phyloP scores from a whole-genome alignment of 2,329 filamentous ascomycete species.

The Colletotrichum tabaci region DNA sequence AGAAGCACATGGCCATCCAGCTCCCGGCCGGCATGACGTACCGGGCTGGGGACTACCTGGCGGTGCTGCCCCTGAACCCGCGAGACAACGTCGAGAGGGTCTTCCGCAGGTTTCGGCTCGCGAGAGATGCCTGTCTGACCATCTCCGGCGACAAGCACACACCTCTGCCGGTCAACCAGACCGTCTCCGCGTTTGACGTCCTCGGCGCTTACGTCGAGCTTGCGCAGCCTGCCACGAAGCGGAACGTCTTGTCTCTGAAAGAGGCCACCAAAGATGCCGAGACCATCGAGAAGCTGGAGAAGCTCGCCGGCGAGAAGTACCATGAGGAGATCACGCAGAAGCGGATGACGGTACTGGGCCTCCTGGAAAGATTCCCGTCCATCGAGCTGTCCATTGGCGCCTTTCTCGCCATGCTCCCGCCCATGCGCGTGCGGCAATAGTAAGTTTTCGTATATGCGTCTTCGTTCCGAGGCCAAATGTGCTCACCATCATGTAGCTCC shows the following conservation, averaged over 20 bases:
- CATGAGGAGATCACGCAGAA: slow-evolving; percentile 60
- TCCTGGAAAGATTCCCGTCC: slow-evolving; percentile 70
- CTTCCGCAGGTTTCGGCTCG: slow-evolving; percentile 75
- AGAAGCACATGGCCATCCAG: slow-evolving; percentile 77
- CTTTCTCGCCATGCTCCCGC: slow-evolving; percentile 75
- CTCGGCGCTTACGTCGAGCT: slow-evolving; percentile 82
- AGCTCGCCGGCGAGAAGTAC: slow-evolving; percentile 56
- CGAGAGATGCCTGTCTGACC: slow-evolving; percentile 78
- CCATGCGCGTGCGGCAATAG: slow-evolving; percentile 65
- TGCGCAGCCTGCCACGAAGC: slow-evolving; percentile 79
- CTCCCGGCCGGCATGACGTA: slow-evolving; percentile 78
- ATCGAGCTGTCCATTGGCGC: slow-evolving; percentile 69
- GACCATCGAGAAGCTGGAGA: slow-evolving; percentile 51
- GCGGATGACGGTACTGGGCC: slow-evolving; percentile 70
- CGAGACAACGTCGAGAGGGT: slow-evolving; percentile 73
- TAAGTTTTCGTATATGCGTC: slow-evolving; percentile 23
- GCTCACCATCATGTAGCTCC: slow-evolving; percentile 54
- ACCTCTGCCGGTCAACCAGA: slow-evolving; percentile 67
- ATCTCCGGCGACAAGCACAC: slow-evolving; percentile 68
- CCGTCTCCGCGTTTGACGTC: slow-evolving; percentile 74
- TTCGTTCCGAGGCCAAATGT: not conserved
- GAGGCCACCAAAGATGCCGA: slow-evolving; percentile 51
- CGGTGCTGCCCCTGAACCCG: slow-evolving; percentile 80
- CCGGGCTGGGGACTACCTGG: slow-evolving; percentile 82
- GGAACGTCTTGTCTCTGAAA: slow-evolving; percentile 54